Base-by-base conservation (phyloP, 2,329 filamentous ascomycete genomes). In the Aspergillus oerlinghausenensis region DNA sequence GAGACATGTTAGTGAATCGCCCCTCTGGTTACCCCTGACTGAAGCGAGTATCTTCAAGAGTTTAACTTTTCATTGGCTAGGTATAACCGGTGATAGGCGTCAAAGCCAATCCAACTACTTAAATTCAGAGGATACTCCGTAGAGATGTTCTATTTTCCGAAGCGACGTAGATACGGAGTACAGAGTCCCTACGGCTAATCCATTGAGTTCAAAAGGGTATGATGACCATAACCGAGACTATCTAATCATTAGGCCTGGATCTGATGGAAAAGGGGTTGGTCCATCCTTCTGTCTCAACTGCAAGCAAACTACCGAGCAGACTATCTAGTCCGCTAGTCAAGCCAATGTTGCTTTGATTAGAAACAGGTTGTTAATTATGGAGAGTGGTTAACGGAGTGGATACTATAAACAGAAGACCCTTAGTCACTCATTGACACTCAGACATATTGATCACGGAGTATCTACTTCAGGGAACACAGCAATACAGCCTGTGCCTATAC, bases 31-130 rank as follows among this genome's bases (percentile, higher is more conserved):
- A 38, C 32, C 32, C 32, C 32, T 38, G 32, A 38, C 32, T 38
- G 17, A 38, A 38, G 14, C 14, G 6, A 17, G 14, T 14, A 52
- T 57, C 55, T 57, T 49, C 52, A 48, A 52, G 43, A 19, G 50
- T 35, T 49, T 35, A 35, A 6, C 43, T 28, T 56, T 38, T 35
- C 2, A 38, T 29, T 54, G 8, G 49, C 52, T 54, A 49, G 43
- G 32, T 29, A 40, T 29, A 35, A 6, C 32, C 11, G 4, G 32
- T 35, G 11, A 17, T 35, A 17, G 32, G 32, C 32, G 32, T 17
- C 11, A 35, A 35, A 17, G 4, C 32, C 32, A 35, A 35, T 17
- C 6, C 32, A 26, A 26, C 25, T 26, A 17, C 2, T 14, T 35
- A 17, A 14, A 17, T 14, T 7, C 32, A 6, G 32, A 35, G 32